phyloP scores from a whole-genome alignment of 352 stramenopile species.

The Aphanomyces stellatus region DNA sequence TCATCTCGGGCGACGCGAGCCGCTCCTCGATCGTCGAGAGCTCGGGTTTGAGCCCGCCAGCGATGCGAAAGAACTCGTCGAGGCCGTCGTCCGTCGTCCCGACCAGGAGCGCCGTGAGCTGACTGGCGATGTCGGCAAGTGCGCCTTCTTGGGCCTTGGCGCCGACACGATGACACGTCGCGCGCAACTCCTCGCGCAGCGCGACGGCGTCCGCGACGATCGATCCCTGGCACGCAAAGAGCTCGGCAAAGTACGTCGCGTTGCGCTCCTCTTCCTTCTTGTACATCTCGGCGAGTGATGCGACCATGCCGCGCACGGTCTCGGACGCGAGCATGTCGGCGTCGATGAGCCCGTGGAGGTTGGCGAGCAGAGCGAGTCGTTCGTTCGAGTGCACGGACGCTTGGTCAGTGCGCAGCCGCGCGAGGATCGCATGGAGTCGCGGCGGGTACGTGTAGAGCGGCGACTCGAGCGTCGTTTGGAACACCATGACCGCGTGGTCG shows the following conservation, averaged over 20 bases:
- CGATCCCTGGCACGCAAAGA: constrained; percentile 33
- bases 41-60: constrained; percentile 67
- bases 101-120: constrained; percentile 32
- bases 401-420: constrained; percentile 45
- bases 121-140: constrained; percentile 27
- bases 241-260: constrained; percentile 40
- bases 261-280: constrained; percentile 59
- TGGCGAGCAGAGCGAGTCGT: constrained; percentile 36
- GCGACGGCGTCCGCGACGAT: constrained; percentile 30
- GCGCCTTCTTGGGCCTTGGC: constrained; percentile 47
- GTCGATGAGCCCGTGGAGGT: constrained; percentile 34
- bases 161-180: constrained; percentile 56
- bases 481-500: constrained; percentile 51
- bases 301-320: constrained; percentile 31
- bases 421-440: constrained; percentile 44
- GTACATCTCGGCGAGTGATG: constrained; percentile 40
- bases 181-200: constrained; percentile 38
- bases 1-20: constrained; percentile 57
- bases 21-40: constrained; percentile 57
- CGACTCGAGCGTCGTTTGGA: constrained; percentile 49
- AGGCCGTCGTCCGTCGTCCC: constrained; percentile 39
- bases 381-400: constrained; percentile 37
- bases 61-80: constrained; percentile 76
- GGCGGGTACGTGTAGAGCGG: constrained; percentile 59
- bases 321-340: constrained; percentile 31